phyloP scores from a whole-genome alignment of 495 filamentous ascomycete genomes.

The Neurospora sp. region DNA sequence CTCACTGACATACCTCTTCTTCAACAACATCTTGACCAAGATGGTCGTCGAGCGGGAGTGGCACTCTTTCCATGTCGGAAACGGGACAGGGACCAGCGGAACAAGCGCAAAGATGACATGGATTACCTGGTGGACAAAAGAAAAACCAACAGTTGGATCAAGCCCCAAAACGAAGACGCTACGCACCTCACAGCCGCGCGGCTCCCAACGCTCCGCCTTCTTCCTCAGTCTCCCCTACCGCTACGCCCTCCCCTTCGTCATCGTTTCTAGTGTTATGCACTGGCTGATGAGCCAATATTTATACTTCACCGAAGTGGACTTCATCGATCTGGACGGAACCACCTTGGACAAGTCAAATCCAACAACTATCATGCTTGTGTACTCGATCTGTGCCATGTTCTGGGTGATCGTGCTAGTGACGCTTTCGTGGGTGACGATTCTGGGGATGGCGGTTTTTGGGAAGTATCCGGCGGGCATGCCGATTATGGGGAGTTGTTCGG shows the following conservation, averaged over 20 bases:
- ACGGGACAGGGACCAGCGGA: not conserved
- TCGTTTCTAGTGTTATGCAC: constrained; percentile 25
- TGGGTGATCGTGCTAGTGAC: not conserved
- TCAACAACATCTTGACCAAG: constrained; percentile 31
- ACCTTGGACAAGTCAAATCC: not conserved
- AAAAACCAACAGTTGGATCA: not conserved
- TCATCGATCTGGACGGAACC: not conserved
- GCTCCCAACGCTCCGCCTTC: constrained; percentile 32
- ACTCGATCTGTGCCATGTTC: not conserved
- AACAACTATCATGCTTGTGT: not conserved
- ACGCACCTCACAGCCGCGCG: constrained; percentile 19
- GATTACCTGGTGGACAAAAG: not conserved
- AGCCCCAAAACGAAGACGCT: not conserved
- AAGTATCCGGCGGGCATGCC: not conserved
- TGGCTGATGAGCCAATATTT: constrained; percentile 33
- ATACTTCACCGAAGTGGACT: constrained; percentile 24
- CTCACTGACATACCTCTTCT: constrained; percentile 33
- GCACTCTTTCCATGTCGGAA: constrained; percentile 4
- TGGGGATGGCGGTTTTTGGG: not conserved
- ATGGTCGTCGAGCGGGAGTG: constrained; percentile 25
- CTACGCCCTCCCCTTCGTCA: constrained; percentile 30
- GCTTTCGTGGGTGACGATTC: not conserved
- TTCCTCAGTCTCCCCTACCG: constrained; percentile 38
- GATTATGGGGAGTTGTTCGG: not conserved
- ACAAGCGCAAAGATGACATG: not conserved